Evolutionary conservation across 202 grass and related monocot genomes (phyloP), one percentile per base, ranked within the genome.

Genomic region (Zizania palustris): DNA sequence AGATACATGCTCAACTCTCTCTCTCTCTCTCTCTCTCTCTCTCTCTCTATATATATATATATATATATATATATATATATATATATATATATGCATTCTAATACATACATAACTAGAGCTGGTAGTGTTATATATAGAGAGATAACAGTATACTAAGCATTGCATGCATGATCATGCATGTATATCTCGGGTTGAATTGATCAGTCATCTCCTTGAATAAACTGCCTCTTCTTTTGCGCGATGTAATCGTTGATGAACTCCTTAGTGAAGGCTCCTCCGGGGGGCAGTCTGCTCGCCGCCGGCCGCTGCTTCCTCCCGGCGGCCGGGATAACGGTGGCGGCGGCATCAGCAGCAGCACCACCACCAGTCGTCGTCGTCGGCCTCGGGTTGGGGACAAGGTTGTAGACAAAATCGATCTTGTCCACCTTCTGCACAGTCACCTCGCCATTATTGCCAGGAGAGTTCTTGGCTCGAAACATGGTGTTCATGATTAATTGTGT

Each of bases 351-450:
- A 43, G 72, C 59, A 7, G 69, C 49, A 44, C 22, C 18, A 22
- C 20, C 66, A 77, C 59, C 20, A n/a, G n/a, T n/a, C n/a, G n/a
- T n/a, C n/a, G 72, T 82, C 16, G 16, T 6, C 46, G 42, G 4
- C 9, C 61, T 39, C 1, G 56, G 56, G 48, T 53, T 63, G 0
- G 51, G 69, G n/a, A 87, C 45, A 14, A 72, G n/a, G 3, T 83
- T 40, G 74, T 69, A 41, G 54, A 87, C 68, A 41, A 64, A 42
- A 7, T 65, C 70, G 15, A 88, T 83, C 80, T 48, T 75, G 45
- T 80, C 48, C 33, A 88, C 85, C 75, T 80, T 88, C 18, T 88
- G 44, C 6, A 88, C 56, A 4, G 18, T 63, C 80, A 88, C 80
- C 57, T 79, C 69, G 0, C 63, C 85, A 6, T 79, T 76, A 6